A percentile compares a stretch with the other conserved stretches of the same genome.
Evolutionary conservation across 116 monocot genomes (phyloP).

Genomic region (Papilionanthe hybrid): DNA sequence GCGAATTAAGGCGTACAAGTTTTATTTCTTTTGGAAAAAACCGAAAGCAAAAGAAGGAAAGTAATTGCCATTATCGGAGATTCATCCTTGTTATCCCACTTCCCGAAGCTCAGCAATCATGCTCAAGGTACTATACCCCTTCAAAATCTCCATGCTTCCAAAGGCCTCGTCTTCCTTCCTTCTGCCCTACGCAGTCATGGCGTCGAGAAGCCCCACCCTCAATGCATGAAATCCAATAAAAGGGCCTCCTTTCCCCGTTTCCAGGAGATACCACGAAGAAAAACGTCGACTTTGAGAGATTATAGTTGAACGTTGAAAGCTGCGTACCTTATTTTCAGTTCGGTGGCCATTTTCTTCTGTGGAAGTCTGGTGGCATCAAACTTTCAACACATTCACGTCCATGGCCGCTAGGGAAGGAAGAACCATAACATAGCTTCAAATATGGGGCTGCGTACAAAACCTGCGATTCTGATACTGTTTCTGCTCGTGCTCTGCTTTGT

Average conservation of each 20-base stretch:
- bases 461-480: constrained; percentile 1
- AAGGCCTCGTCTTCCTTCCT: neutral
- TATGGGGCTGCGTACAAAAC: neutral
- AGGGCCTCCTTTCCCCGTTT: constrained; percentile 1
- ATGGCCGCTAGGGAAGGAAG: neutral
- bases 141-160: neutral
- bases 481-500: neutral
- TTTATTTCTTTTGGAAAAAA: neutral
- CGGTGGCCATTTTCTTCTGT: neutral
- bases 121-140: neutral
- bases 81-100: neutral
- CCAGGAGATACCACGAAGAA: neutral
- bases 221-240: neutral
- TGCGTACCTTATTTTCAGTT: neutral
- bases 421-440: neutral
- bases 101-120: constrained; percentile 9
- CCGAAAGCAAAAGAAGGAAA: neutral
- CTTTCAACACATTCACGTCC: neutral
- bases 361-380: neutral
- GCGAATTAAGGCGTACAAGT: neutral
- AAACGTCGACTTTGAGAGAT: neutral
- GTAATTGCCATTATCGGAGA: too few relatives aligned
- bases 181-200: neutral
- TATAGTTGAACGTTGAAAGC: neutral
- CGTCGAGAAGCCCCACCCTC: neutral